A percentile compares a stretch with the other conserved stretches of the same genome.
phyloP scores from a whole-genome alignment of 768 basidiomycete genomes.

The Rhizopogon rudus region DNA sequence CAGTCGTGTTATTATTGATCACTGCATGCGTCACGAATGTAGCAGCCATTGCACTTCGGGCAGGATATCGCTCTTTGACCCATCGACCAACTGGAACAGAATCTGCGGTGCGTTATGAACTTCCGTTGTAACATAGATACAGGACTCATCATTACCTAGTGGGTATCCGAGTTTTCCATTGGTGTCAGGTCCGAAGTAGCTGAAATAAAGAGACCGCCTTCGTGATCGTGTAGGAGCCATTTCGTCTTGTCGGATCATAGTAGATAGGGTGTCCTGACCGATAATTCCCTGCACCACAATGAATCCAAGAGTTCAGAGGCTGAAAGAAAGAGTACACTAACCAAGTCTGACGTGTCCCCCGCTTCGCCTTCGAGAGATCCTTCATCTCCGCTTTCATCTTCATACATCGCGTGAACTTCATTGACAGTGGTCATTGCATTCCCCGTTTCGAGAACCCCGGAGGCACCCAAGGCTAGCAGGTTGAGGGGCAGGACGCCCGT shows the following conservation, averaged over 20 bases:
- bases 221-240: constrained; percentile 51
- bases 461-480: background rate
- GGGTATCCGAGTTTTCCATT: constrained; percentile 55
- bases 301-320: constrained; percentile 4
- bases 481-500: background rate
- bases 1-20: constrained; percentile 52
- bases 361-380: constrained; percentile 7
- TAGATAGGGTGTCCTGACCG: constrained; percentile 65
- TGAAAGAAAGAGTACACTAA: constrained; percentile 8
- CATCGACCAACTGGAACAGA: constrained; percentile 53
- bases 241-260: constrained; percentile 76
- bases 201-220: constrained; percentile 49
- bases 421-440: constrained; percentile 4
- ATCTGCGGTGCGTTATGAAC: constrained; percentile 34
- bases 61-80: constrained; percentile 53
- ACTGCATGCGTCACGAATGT: constrained; percentile 71
- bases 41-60: constrained; percentile 54
- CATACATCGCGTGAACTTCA: constrained; percentile 11
- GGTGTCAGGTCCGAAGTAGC: constrained; percentile 30
- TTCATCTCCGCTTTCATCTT: constrained; percentile 15
- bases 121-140: background rate
- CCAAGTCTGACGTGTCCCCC: constrained; percentile 15
- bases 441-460: background rate
- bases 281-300: constrained; percentile 49
- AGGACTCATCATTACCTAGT: constrained; percentile 40